These are phyloP conservation scores for Chlorella vulgaris DNA, from an alignment of 139 green algal species.

Conservation along the genomic window DNA sequence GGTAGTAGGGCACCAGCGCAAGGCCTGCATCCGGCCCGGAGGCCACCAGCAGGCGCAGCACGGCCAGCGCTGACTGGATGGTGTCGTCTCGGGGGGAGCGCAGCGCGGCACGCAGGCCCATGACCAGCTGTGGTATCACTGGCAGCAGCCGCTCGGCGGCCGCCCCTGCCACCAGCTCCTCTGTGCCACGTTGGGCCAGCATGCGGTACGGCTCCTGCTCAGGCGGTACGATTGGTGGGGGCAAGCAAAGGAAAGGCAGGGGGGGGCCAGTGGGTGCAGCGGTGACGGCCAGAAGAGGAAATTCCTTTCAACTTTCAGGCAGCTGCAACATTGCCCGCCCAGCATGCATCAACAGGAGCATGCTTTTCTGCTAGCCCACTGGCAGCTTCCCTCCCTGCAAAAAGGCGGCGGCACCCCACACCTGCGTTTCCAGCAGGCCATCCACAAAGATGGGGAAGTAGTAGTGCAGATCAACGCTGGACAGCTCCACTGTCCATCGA, in stretches of 20 bases:
- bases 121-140: conserved; percentile 67
- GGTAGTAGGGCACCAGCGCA: conserved; percentile 89
- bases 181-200: conserved; percentile 71
- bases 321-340: no score
- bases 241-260: neutral
- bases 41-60: conserved; percentile 16
- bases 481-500: conserved; percentile 82
- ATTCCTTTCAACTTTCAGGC: neutral
- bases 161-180: conserved; percentile 59
- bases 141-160: conserved; percentile 75
- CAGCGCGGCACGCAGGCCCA: conserved; percentile 51
- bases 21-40: conserved; percentile 71
- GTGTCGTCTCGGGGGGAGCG: neutral
- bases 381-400: neutral
- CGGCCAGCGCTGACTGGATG: neutral
- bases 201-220: conserved; percentile 82
- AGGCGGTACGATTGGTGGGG: no score
- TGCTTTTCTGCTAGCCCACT: no score
- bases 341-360: no score
- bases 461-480: conserved; percentile 87
- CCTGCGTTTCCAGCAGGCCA: conserved; percentile 83
- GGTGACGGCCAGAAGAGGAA: neutral
- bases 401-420: no score
- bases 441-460: conserved; percentile 94
- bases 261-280: neutral